Conservation (phyloP, 1,139 yeast genomes). For the Starmera stellimalicola region DNA sequence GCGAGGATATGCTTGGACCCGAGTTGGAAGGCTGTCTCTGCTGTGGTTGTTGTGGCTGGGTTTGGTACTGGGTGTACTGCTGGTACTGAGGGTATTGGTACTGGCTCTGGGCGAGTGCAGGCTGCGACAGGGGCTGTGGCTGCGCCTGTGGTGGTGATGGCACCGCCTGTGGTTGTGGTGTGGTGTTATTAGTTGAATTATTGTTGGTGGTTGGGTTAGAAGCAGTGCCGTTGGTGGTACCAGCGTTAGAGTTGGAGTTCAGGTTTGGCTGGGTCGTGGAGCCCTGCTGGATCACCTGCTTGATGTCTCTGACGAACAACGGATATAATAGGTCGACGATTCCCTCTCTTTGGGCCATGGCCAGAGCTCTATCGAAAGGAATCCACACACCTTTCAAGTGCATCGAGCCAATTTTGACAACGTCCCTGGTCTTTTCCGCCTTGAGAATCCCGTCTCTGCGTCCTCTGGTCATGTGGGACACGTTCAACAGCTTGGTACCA, state of each 20-base stretch:
- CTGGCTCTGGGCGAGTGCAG: constrained; percentile 8
- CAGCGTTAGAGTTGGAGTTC: not conserved
- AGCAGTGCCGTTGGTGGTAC: constrained; percentile 1
- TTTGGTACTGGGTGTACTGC: constrained; percentile 6
- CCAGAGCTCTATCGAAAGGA: constrained; percentile 87
- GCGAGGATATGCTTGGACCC: not conserved
- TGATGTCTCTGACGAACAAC: constrained; percentile 78
- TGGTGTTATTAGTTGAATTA: constrained; percentile 1
- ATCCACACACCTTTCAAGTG: constrained; percentile 97
- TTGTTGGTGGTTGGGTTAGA: constrained; percentile 10
- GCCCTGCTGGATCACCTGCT: constrained; percentile 45
- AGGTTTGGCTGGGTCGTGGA: constrained; percentile 20
- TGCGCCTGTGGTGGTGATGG: constrained; percentile 8
- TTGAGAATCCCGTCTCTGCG: constrained; percentile 90
- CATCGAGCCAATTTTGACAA: constrained; percentile 95
- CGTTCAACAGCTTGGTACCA: constrained; percentile 87
- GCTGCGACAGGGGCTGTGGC: constrained; percentile 6
- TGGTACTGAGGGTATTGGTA: constrained; percentile 5
- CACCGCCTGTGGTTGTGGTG: constrained; percentile 3
- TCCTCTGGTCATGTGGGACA: constrained; percentile 93
- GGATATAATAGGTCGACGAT: constrained; percentile 83
- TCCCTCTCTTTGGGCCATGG: constrained; percentile 85
- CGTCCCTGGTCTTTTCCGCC: constrained; percentile 82
- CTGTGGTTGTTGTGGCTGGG: constrained; percentile 4
- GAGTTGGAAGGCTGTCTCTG: not conserved